Conservation (phyloP, 768 basidiomycete genomes). For the Rhizopogon sp. region DNA sequence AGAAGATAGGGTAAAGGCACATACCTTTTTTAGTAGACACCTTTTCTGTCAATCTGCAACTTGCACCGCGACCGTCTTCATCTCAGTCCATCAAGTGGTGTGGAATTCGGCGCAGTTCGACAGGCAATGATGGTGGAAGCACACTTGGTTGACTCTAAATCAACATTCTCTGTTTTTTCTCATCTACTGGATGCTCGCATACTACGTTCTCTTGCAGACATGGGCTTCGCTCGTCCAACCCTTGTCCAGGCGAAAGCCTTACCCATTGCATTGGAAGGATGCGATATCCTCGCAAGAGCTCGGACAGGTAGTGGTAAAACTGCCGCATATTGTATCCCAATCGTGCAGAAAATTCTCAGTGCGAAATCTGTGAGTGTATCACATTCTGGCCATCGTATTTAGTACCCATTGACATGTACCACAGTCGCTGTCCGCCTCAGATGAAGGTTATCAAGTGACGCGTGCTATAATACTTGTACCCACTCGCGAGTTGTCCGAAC, state of each 20-base stretch:
- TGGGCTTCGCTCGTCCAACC: conserved; percentile 87
- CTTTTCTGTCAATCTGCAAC: neutral
- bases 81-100: neutral
- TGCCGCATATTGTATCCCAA: conserved; percentile 89
- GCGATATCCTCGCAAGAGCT: conserved; percentile 90
- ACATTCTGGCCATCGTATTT: neutral
- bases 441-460: conserved; percentile 49
- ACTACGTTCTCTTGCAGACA: conserved; percentile 84
- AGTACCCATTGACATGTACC: neutral
- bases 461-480: conserved; percentile 82
- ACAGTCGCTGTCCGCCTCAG: conserved; percentile 36
- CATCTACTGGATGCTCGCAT: conserved; percentile 81
- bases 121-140: conserved; percentile 36
- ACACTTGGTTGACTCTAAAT: conserved; percentile 40
- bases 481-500: conserved; percentile 89
- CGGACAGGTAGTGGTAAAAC: conserved; percentile 98
- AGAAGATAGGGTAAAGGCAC: neutral
- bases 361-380: conserved; percentile 64
- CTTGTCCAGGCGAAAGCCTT: conserved; percentile 90
- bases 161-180: conserved; percentile 58
- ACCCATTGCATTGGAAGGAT: conserved; percentile 83
- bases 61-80: too few relatives aligned
- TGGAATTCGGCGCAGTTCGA: neutral
- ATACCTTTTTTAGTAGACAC: neutral
- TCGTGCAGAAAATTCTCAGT: conserved; percentile 82